Percentiles rank a stretch among this genome's conserved stretches.
These are phyloP conservation scores for Tuber umbilicatum DNA, from an alignment of 495 filamentous ascomycete genomes.

Conservation along the genomic window DNA sequence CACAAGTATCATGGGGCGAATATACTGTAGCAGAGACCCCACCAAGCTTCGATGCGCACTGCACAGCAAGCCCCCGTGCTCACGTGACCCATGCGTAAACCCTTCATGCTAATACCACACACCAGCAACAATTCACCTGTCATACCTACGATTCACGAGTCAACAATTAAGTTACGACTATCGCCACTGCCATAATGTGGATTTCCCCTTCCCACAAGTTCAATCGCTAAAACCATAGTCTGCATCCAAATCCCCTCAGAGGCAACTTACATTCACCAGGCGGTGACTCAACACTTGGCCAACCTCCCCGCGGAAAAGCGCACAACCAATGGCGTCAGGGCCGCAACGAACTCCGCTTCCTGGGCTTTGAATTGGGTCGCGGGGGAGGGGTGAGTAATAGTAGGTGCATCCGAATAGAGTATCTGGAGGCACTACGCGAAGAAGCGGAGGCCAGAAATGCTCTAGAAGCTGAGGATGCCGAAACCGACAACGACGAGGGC, in stretches of 20 bases:
- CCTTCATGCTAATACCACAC: not conserved
- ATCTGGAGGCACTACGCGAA: constrained; percentile 31
- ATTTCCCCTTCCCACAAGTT: constrained; percentile 33
- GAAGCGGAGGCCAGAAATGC: constrained; percentile 29
- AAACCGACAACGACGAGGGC: too few relatives aligned
- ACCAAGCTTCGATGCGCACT: not conserved
- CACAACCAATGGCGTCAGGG: constrained; percentile 30
- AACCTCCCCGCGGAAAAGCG: constrained; percentile 36
- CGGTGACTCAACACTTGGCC: constrained; percentile 27
- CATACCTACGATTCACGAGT: not conserved
- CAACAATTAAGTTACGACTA: constrained; percentile 4
- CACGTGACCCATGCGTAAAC: too few relatives aligned
- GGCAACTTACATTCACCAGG: constrained; percentile 33
- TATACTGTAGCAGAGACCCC: not conserved
- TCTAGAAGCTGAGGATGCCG: constrained; percentile 24
- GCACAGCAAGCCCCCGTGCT: not conserved
- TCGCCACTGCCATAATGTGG: constrained; percentile 13
- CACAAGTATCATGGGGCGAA: not conserved
- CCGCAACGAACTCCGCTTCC: constrained; percentile 37
- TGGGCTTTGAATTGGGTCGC: constrained; percentile 36
- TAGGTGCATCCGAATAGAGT: constrained; percentile 27
- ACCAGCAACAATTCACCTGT: not conserved
- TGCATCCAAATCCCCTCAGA: too few relatives aligned
- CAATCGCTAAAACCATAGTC: constrained; percentile 27
- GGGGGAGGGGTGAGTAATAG: not conserved